Evolutionary conservation across 2,329 filamentous ascomycete species (phyloP), one percentile per base, ranked within the genome.

Genomic region (Botrytis byssoidea): DNA sequence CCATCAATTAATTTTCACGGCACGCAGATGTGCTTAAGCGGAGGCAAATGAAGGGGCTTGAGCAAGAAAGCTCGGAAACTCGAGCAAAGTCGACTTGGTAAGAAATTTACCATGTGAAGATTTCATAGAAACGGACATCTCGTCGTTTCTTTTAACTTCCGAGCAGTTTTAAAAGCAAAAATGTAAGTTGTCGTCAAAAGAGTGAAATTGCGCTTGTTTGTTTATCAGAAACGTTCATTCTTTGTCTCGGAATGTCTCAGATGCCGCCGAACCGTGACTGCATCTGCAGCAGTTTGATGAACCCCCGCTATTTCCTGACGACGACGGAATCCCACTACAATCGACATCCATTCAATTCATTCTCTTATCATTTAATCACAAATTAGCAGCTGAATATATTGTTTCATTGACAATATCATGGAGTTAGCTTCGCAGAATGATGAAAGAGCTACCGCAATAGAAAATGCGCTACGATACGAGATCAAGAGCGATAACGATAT

Each of bases 181-280:
- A 57, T 16, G 48, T 25, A 57, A 42, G 48, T 44, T 57, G 48
- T 29, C n/a, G 65, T 68, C 37, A 12, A 66, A 48, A 1, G 10
- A 35, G 12, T 25, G 48, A 29, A 35, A 42, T 68, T n/a, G 14
- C 2, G 29, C 44, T 67, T 25, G 44, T 22, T 61, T 37, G 59
- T 68, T 67, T 20, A 55, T 67, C 46, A 51, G 48, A 57, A 57
- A 57, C 35, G 10, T 29, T 72, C 60, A 35, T 71, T 55, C 48
- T 57, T 72, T 46, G 70, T 72, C 37, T 72, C 70, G 48, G 70
- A 46, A 72, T 72, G 61, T 72, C 70, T 72, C 70, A 72, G 60
- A 67, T 67, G n/a, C 60, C 14, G 29, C 42, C 44, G 69, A 57
- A 64, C 60, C 35, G 57, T 66, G 60, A 67, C 70, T 48, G 51